Base-by-base conservation (phyloP, 805 yeast genomes). In the Starmerella floris region DNA sequence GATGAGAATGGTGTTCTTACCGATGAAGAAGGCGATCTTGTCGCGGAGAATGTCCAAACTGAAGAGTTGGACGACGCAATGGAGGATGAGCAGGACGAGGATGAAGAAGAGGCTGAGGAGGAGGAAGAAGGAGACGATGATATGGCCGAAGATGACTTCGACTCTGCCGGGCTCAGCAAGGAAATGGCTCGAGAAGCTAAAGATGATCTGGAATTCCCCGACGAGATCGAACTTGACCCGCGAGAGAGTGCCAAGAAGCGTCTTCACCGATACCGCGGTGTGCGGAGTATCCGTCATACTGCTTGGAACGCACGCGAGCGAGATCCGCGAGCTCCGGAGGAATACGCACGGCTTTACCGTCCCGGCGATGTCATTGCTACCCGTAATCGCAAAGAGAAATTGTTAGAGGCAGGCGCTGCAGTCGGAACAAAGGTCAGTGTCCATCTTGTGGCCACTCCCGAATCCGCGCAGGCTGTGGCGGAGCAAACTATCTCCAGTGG, bases 141-240 rank as follows among this genome's bases (percentile, higher is more conserved):
- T 22, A 35, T 37, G 15, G 38, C 39, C 37, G 56, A 45, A 47
- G 52, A 41, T 13, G 56, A 51, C 6, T 51, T 43, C 8, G 52
- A 46, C 23, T 49, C 32, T 28, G 78, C 76, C 56, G 76, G 76
- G 42, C 53, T 95, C 83, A 59, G 76, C 75, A n/a, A 35, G 22
- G 17, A 27, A 9, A 15, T 25, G 13, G 34, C n/a, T 15, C 22
- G 22, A 52, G 68, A 68, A 31, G 95, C 77, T 51, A 72, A 73
- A 46, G 96, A 87, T 42, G 96, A 84, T 58, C 70, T 75, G 28
- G 95, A 87, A 54, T 91, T 85, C 68, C 97, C 97, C 0, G 99
- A 91, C 62, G 98, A 91, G 63, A 64, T 88, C 43, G 97, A 91
- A 60, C 64, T 91, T 34, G 72, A 69, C 36, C 96, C 96, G 25